Evolutionary conservation across 768 basidiomycete genomes (phyloP).

Genomic region (Boletus tylopilopsis): DNA sequence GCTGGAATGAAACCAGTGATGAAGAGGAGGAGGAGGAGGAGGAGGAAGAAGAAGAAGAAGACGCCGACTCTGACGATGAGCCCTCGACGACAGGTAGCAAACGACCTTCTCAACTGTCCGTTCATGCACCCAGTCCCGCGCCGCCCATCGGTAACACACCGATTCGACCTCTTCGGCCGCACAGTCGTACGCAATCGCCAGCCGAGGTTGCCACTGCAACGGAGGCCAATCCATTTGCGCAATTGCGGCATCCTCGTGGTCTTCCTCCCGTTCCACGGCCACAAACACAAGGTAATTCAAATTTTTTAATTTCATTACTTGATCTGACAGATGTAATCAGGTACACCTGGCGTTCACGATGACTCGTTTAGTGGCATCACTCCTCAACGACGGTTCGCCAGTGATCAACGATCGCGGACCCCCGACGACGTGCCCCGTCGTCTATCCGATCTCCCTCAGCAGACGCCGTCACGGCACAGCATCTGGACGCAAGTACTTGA

Average conservation of each 20-base stretch:
- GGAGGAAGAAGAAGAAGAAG: constrained; percentile 68
- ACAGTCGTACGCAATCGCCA: constrained; percentile 30
- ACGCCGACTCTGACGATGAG: constrained; percentile 60
- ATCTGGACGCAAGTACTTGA: constrained; percentile 92
- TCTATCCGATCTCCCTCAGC: constrained; percentile 51
- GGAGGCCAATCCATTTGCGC: constrained; percentile 39
- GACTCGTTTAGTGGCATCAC: constrained; percentile 35
- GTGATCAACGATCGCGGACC: constrained; percentile 56
- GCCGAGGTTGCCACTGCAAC: constrained; percentile 28
- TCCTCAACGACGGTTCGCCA: constrained; percentile 45
- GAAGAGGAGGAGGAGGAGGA: constrained; percentile 81
- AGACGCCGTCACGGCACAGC: constrained; percentile 53
- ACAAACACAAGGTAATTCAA: constrained; percentile 40
- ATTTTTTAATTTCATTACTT: not conserved
- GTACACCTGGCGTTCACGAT: constrained; percentile 39
- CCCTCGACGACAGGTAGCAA: constrained; percentile 34
- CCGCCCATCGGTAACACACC: constrained; percentile 20
- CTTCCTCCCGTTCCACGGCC: constrained; percentile 61
- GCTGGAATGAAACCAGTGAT: constrained; percentile 71
- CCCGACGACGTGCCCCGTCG: constrained; percentile 55
- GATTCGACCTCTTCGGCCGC: constrained; percentile 28
- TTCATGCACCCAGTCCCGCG: constrained; percentile 16
- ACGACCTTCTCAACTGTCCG: constrained; percentile 25
- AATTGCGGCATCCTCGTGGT: constrained; percentile 55
- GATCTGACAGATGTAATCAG: constrained; percentile 13